Percentiles rank a stretch among this genome's conserved stretches.
Conservation (phyloP, 2,329 filamentous ascomycete genomes). For the Neonectria ditissima region DNA sequence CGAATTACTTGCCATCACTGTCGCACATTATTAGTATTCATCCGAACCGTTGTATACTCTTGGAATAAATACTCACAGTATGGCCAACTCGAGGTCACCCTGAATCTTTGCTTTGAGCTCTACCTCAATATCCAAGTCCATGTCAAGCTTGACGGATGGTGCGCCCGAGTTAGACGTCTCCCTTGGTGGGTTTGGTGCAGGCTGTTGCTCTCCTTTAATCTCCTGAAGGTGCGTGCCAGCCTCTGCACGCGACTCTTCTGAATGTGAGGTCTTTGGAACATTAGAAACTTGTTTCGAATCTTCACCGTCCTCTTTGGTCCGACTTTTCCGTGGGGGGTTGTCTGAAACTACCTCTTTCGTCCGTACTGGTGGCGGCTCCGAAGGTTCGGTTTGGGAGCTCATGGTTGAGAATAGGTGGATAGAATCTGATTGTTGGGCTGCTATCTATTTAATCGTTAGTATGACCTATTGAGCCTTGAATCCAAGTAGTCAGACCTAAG, state of each 20-base stretch:
- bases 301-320: too few relatives aligned
- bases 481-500: too few relatives aligned
- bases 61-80: not conserved
- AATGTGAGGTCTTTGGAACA: not conserved
- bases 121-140: not conserved
- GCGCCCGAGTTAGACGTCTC: not conserved
- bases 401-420: not conserved
- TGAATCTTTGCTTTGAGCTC: not conserved
- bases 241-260: not conserved
- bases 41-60: not conserved
- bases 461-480: too few relatives aligned
- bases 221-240: not conserved
- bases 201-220: not conserved
- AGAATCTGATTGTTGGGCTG: too few relatives aligned
- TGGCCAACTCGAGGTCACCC: not conserved
- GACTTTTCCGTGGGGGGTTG: too few relatives aligned
- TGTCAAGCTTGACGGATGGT: not conserved
- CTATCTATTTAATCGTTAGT: too few relatives aligned
- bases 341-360: not conserved
- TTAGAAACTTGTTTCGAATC: not conserved
- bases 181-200: not conserved
- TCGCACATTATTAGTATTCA: not conserved
- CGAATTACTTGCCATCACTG: not conserved
- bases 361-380: not conserved
- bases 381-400: not conserved